phyloP scores from a whole-genome alignment of 208 protist species.

The Crithidia mellificae region DNA sequence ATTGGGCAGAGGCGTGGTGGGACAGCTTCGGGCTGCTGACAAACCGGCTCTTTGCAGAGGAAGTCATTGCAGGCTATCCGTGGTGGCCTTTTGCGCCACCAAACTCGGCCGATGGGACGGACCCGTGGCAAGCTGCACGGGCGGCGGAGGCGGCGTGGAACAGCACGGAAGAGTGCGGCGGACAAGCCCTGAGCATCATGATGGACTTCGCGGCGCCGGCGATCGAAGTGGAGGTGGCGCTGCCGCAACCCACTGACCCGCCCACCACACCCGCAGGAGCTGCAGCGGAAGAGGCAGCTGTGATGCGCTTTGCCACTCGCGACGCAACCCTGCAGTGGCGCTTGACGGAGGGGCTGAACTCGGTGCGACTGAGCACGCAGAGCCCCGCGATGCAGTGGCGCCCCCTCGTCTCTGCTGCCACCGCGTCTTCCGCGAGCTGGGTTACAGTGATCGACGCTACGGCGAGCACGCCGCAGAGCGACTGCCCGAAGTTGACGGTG shows the following conservation, averaged over 20 bases:
- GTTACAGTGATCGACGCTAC: slow-evolving; percentile 12
- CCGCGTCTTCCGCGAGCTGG: slow-evolving; percentile 3
- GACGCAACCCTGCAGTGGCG: slow-evolving; percentile 14
- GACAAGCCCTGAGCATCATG: not conserved
- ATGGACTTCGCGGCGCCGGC: not conserved
- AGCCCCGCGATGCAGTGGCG: slow-evolving; percentile 22
- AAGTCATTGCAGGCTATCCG: slow-evolving; percentile 26
- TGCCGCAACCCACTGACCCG: not conserved
- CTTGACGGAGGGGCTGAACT: slow-evolving; percentile 20
- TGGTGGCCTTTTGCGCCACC: slow-evolving; percentile 13
- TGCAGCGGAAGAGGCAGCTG: not conserved
- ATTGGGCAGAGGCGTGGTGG: slow-evolving; percentile 32
- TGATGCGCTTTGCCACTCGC: slow-evolving; percentile 14
- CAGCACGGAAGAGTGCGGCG: not conserved
- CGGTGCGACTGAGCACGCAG: not conserved
- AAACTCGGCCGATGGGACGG: not conserved
- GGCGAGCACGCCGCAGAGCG: too few relatives aligned
- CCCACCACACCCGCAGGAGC: not conserved
- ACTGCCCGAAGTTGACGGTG: slow-evolving; percentile 9
- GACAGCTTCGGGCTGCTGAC: slow-evolving; percentile 26
- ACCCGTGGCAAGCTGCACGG: not conserved
- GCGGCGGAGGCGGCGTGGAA: not conserved
- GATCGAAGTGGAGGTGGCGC: slow-evolving; percentile 9
- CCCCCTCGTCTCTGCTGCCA: not conserved
- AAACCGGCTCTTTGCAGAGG: slow-evolving; percentile 27